Conservation (phyloP, 305 asterid genomes). For the Solanum hybrid region DNA sequence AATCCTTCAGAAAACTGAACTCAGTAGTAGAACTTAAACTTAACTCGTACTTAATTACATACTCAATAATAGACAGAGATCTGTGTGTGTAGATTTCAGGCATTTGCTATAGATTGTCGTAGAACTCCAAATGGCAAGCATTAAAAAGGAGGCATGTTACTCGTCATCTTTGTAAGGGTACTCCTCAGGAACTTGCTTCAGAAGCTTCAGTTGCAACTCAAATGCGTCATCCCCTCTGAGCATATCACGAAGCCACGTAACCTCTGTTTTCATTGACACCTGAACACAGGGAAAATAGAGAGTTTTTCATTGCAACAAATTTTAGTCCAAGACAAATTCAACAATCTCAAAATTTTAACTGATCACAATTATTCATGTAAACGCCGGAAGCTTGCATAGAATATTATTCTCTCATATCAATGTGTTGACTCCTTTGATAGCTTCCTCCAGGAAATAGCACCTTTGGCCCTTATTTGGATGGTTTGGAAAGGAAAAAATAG, state of each 20-base stretch:
- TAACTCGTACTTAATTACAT: background rate
- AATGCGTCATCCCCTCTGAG: slow-evolving; percentile 90
- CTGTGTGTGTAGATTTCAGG: background rate
- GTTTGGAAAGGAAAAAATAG: background rate
- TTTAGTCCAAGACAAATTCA: background rate
- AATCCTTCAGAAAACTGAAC: background rate
- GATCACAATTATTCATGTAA: background rate
- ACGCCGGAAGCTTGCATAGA: background rate
- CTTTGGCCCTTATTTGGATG: background rate
- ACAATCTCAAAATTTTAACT: background rate
- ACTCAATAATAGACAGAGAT: background rate
- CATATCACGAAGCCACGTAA: slow-evolving; percentile 97
- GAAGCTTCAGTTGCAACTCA: slow-evolving; percentile 88
- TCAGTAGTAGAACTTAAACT: background rate
- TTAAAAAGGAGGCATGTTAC: slow-evolving; percentile 20
- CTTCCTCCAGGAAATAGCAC: background rate
- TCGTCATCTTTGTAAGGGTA: slow-evolving; percentile 98
- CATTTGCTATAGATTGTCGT: background rate
- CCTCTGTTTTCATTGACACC: slow-evolving; percentile 98
- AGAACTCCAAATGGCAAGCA: background rate
- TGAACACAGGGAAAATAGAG: slow-evolving; percentile 8
- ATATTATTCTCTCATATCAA: background rate
- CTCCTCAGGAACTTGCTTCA: slow-evolving; percentile 95
- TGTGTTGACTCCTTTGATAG: background rate
- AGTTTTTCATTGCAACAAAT: background rate